Conservation (phyloP, 345 rosid genomes). For the Pugionium dolabratum region DNA sequence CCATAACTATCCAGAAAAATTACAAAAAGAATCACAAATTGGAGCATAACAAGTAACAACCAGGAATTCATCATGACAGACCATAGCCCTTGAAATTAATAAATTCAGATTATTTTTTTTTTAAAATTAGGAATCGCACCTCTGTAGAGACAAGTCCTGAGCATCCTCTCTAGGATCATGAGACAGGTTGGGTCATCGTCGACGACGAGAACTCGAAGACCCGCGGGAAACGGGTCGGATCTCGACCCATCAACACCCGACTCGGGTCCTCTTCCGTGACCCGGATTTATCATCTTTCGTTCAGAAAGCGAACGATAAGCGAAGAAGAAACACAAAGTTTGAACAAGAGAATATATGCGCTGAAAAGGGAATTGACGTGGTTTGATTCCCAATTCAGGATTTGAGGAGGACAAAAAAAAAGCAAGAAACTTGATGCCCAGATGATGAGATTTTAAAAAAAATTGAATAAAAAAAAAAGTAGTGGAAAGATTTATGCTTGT, state of each 20-base stretch:
- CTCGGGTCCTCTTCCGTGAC: constrained; percentile 45
- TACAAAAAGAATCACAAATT: constrained; percentile 13
- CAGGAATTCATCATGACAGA: too few relatives aligned
- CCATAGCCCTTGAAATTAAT: too few relatives aligned
- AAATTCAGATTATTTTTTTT: background rate
- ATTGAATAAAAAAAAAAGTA: constrained; percentile 5
- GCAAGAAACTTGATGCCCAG: constrained; percentile 37
- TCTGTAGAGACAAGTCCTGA: constrained; percentile 46
- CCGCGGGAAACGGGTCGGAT: constrained; percentile 75
- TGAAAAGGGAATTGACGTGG: constrained; percentile 6
- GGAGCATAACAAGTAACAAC: background rate
- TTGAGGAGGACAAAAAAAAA: constrained; percentile 9
- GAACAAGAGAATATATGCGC: constrained; percentile 30
- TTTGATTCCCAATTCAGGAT: constrained; percentile 25
- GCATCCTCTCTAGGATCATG: too few relatives aligned
- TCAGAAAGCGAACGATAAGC: background rate
- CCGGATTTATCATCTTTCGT: constrained; percentile 31
- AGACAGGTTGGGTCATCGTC: constrained; percentile 30
- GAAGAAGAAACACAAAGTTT: constrained; percentile 16
- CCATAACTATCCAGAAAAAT: constrained; percentile 3
- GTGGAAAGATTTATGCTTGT: constrained; percentile 13
- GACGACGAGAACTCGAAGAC: constrained; percentile 83
- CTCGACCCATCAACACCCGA: constrained; percentile 11
- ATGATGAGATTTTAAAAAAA: background rate
- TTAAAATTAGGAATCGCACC: constrained; percentile 41